Percentiles rank a stretch among this genome's conserved stretches.
phyloP scores from a whole-genome alignment of 2,329 filamentous ascomycete species.

The Didymosphaeria variabile region DNA sequence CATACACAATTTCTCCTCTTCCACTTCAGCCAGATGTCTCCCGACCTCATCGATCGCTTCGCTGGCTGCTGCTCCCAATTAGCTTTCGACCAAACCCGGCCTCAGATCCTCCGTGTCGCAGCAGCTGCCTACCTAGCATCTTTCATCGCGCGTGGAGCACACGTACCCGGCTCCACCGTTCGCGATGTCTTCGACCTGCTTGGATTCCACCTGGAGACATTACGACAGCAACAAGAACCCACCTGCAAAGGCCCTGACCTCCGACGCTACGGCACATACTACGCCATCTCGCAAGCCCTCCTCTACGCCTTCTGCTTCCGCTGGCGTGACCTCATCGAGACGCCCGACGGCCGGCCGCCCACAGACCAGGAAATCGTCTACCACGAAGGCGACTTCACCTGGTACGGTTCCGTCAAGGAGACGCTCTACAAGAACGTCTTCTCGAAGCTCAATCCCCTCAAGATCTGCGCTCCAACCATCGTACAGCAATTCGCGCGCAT shows the following conservation, averaged over 20 bases:
- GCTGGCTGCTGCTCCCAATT: constrained; percentile 78
- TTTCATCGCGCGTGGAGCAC: constrained; percentile 89
- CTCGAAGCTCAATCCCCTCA: constrained; percentile 90
- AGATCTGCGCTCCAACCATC: constrained; percentile 90
- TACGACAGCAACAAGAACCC: constrained; percentile 76
- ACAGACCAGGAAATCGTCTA: constrained; percentile 64
- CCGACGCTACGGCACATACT: constrained; percentile 83
- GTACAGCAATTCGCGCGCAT: constrained; percentile 92
- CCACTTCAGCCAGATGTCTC: constrained; percentile 87
- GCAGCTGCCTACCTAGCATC: constrained; percentile 93
- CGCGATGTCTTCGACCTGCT: constrained; percentile 83
- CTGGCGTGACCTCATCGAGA: constrained; percentile 86
- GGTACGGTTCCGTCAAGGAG: constrained; percentile 78
- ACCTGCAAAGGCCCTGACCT: constrained; percentile 85
- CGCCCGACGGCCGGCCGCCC: constrained; percentile 54
- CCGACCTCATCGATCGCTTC: constrained; percentile 81
- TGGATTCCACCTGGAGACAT: constrained; percentile 76
- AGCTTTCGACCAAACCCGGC: constrained; percentile 69
- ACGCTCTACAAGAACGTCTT: constrained; percentile 80
- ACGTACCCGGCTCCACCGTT: constrained; percentile 79
- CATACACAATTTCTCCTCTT: constrained; percentile 97
- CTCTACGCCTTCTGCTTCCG: constrained; percentile 98
- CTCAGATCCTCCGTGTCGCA: constrained; percentile 79
- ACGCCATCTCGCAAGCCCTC: constrained; percentile 85
- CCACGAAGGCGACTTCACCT: constrained; percentile 77